Base-by-base conservation (phyloP, 352 stramenopile genomes). In the Globisporangium camurandrum region DNA sequence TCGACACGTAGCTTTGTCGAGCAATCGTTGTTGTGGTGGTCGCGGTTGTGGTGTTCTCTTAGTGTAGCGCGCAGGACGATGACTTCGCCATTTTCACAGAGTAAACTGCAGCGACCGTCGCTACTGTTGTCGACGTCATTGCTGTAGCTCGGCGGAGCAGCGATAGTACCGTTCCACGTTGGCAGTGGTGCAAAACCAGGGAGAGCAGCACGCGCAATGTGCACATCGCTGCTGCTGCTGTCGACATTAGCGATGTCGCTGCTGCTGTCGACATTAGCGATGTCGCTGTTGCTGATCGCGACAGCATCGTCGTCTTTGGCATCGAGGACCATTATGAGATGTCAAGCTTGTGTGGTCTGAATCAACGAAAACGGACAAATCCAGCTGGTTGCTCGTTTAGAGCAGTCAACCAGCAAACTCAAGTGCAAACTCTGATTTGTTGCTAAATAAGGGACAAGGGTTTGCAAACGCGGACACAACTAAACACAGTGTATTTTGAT, bases 121-220 rank as follows among this genome's bases (percentile, higher is more conserved):
- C 36, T 11, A 20, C 22, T 44, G 11, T 37, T 4, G 0, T 26
- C 4, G 2, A 62, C 53, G n/a, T n/a, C n/a, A 8, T 17, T 39
- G 33, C 12, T 3, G 8, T 14, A 19, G 10, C 4, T 39, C 16
- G 36, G 19, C 8, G 36, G n/a, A 3, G 63, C 42, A 7, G 56
- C 55, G 0, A 85, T 34, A 40, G 72, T 74, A 19, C 74, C 68
- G 47, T 88, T 82, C 74, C 74, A 88, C 37, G 66, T 67, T 8
- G 77, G 62, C 31, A 79, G 83, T 10, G 74, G 72, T n/a, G 54
- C 52, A 23, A 74, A 51, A 3, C 71, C 69, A 8, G 56, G 57
- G 22, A 88, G 57, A 34, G 62, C 66, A 26, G 67, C 44, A 30
- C 59, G 63, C 24, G 51, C 48, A 30, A 84, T 60, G 2, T 48